Evolutionary conservation across 108 stramenopile genomes (phyloP), one percentile per base, ranked within the genome.

Genomic region (Fragilariopsis cylindrus): DNA sequence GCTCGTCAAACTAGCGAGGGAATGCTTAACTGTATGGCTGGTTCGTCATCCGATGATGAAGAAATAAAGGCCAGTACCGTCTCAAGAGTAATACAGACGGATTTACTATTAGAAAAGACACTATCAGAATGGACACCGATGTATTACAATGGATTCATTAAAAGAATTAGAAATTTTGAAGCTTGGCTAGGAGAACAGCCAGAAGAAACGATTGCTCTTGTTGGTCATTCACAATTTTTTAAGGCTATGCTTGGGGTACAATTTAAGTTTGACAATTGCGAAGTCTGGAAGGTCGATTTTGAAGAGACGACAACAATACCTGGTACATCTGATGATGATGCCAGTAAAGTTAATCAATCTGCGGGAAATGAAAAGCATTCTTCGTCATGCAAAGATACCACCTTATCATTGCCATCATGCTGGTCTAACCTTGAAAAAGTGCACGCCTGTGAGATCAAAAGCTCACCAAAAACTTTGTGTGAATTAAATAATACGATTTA

Each of bases 141-240:
- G 21, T 74, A 84, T 49, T 65, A 19, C 12, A 58, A 62, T 47
- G 41, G 73, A 12, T 81, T 89, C 56, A 67, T 64, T 39, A 50
- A 73, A 16, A 72, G 91, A 15, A 80, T 92, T 47, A 47, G 57
- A 1, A 41, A 74, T 16, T 88, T 89, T 65, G 85, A 89, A 62
- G 43, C 53, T 44, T 84, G 83, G 76, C 62, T 92, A 41, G 69
- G 44, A 2, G 76, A 81, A 15, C 91, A 88, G 64, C 70, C 80
- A 1, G 91, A 92, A 77, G 48, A 58, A 13, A 73, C 39, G 3
- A 76, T 92, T 72, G 87, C 84, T 4, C 55, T 89, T 57, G 91
- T 92, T 5, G 91, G 91, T 15, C 91, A 92, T 71, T 86, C 85
- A 7, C 88, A 88, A 68, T 89, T 74, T 69, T 92, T 92, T 76